Evolutionary conservation across 306 rosid species (phyloP).

Genomic region (Parietaria judaica): DNA sequence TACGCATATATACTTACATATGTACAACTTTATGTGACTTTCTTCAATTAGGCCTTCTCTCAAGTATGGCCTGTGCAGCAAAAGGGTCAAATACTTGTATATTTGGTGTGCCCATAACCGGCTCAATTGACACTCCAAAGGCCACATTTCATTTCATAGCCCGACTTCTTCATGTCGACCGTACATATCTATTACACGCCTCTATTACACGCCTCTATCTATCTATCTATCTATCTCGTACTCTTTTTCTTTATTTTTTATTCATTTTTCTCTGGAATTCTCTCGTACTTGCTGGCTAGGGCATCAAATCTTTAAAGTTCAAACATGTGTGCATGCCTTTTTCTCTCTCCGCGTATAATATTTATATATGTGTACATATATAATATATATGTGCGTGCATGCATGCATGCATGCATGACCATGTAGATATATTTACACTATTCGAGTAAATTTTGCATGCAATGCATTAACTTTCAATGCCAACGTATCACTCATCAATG

Average conservation of each 20-base stretch:
- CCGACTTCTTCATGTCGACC: slow-evolving; percentile 5
- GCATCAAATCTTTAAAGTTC: slow-evolving; percentile 5
- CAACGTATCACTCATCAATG: no score
- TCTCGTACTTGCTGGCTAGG: slow-evolving; percentile 9
- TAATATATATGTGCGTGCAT: slow-evolving; percentile 3
- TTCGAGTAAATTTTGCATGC: no score
- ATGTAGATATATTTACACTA: no score
- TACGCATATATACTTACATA: neutral
- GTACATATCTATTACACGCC: slow-evolving; percentile 14
- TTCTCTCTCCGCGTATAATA: no score
- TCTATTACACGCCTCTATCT: slow-evolving; percentile 3
- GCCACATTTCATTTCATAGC: slow-evolving; percentile 25
- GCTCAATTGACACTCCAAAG: slow-evolving; percentile 33
- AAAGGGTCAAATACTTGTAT: neutral
- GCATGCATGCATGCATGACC: neutral
- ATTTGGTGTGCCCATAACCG: slow-evolving; percentile 12
- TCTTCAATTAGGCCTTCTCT: slow-evolving; percentile 11
- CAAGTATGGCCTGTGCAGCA: slow-evolving; percentile 21
- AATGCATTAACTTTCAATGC: no score
- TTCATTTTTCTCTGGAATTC: neutral
- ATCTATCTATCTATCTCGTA: slow-evolving; percentile 2
- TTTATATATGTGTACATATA: no score
- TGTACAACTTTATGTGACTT: neutral
- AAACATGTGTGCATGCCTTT: neutral
- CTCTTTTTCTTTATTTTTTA: neutral